Percentiles rank a stretch among this genome's conserved stretches.
These are phyloP conservation scores for Malus hybrid DNA, from an alignment of 331 rosid species.

Conservation along the genomic window DNA sequence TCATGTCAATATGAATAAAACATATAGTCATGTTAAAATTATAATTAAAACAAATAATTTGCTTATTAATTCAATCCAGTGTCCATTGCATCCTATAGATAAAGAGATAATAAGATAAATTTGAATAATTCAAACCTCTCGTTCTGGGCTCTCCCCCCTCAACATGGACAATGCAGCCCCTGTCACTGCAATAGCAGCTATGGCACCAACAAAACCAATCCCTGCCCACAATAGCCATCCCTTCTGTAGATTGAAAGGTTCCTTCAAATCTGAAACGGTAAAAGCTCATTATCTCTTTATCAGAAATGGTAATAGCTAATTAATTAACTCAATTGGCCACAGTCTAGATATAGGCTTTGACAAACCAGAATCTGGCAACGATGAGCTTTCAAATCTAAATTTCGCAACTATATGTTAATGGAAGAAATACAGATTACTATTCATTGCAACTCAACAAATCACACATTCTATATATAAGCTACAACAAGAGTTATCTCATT, in stretches of 20 bases:
- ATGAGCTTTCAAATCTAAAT: not conserved
- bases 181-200: slow-evolving; percentile 55
- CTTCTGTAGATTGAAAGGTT: slow-evolving; percentile 67
- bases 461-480: not conserved
- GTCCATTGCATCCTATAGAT: not conserved
- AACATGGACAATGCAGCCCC: slow-evolving; percentile 63
- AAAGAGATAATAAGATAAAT: slow-evolving; percentile 5
- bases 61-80: not conserved
- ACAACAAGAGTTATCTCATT: not conserved
- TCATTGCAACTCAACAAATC: not conserved
- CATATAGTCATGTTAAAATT: too few relatives aligned
- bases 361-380: slow-evolving; percentile 4
- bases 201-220: slow-evolving; percentile 74
- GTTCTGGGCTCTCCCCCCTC: slow-evolving; percentile 60
- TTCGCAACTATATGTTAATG: not conserved
- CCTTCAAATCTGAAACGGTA: slow-evolving; percentile 58
- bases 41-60: too few relatives aligned
- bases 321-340: slow-evolving; percentile 3
- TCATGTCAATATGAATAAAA: slow-evolving; percentile 8
- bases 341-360: slow-evolving; percentile 1
- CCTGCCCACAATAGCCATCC: slow-evolving; percentile 99
- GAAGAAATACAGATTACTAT: not conserved
- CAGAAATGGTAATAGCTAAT: slow-evolving; percentile 33
- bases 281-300: slow-evolving; percentile 9
- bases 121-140: slow-evolving; percentile 55